phyloP scores from a whole-genome alignment of 1,284 basidiomycete genomes.

The Boletus hoseneyae region DNA sequence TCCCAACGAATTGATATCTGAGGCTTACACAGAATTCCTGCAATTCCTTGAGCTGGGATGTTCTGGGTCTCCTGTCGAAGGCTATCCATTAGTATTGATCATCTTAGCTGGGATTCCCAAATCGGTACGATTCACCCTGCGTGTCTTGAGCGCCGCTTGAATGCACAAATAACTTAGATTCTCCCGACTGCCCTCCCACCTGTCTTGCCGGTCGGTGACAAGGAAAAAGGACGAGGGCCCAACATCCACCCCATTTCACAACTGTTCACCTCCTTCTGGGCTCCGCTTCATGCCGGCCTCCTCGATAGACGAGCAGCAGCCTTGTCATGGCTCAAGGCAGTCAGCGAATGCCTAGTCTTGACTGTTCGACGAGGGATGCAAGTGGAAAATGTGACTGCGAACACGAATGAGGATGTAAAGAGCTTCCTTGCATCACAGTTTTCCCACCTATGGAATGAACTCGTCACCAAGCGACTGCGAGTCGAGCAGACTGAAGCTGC shows the following conservation, averaged over 20 bases:
- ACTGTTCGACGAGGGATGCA: slow-evolving; percentile 41
- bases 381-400: slow-evolving; percentile 1
- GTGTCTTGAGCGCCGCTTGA: not conserved
- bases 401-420: slow-evolving; percentile 18
- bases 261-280: slow-evolving; percentile 77
- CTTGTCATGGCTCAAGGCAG: slow-evolving; percentile 62
- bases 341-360: slow-evolving; percentile 69
- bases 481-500: slow-evolving; percentile 47
- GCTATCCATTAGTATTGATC: slow-evolving; percentile 76
- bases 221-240: not conserved
- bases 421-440: slow-evolving; percentile 46
- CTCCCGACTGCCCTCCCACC: slow-evolving; percentile 33
- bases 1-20: slow-evolving; percentile 24
- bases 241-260: slow-evolving; percentile 34
- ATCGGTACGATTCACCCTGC: slow-evolving; percentile 15
- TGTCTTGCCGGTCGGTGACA: slow-evolving; percentile 5
- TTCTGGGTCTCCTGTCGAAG: slow-evolving; percentile 67
- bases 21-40: slow-evolving; percentile 70
- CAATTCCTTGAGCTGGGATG: slow-evolving; percentile 74
- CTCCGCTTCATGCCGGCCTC: slow-evolving; percentile 62
- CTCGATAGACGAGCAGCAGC: slow-evolving; percentile 45
- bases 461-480: slow-evolving; percentile 42
- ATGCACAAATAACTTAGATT: slow-evolving; percentile 18
- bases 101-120: slow-evolving; percentile 75
- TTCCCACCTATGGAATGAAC: slow-evolving; percentile 47